phyloP scores from a whole-genome alignment of 352 stramenopile species.

The Phytophthora boehmeriae region DNA sequence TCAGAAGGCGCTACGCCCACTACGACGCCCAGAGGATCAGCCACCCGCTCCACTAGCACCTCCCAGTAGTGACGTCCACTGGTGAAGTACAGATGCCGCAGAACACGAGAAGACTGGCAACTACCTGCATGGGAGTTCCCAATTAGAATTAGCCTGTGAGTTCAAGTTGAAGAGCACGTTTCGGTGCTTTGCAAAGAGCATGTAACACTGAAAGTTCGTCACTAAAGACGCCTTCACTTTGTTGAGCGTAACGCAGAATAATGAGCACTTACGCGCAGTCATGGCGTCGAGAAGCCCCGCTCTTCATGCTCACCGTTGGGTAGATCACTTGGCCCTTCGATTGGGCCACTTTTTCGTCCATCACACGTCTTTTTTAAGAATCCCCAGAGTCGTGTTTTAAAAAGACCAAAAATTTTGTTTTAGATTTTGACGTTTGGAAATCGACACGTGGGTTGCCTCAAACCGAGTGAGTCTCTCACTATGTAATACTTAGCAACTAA shows the following conservation, averaged over 20 bases:
- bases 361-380: no score
- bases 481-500: no score
- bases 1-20: conserved; percentile 40
- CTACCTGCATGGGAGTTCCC: conserved; percentile 13
- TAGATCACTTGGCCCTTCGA: no score
- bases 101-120: conserved; percentile 32
- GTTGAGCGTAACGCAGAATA: not conserved
- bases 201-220: conserved; percentile 9
- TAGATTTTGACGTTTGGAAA: no score
- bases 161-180: not conserved
- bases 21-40: conserved; percentile 27
- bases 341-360: no score
- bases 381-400: no score
- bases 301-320: conserved; percentile 30
- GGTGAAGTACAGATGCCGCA: conserved; percentile 61
- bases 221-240: conserved; percentile 1
- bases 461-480: no score
- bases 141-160: conserved; percentile 7
- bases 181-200: not conserved
- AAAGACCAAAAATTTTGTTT: no score
- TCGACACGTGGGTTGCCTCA: no score
- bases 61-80: conserved; percentile 61
- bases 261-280: conserved; percentile 29
- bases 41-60: conserved; percentile 40
- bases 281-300: conserved; percentile 16